Evolutionary conservation across 2,329 filamentous ascomycete genomes (phyloP).

Genomic region (Sclerotiophoma versabilis): DNA sequence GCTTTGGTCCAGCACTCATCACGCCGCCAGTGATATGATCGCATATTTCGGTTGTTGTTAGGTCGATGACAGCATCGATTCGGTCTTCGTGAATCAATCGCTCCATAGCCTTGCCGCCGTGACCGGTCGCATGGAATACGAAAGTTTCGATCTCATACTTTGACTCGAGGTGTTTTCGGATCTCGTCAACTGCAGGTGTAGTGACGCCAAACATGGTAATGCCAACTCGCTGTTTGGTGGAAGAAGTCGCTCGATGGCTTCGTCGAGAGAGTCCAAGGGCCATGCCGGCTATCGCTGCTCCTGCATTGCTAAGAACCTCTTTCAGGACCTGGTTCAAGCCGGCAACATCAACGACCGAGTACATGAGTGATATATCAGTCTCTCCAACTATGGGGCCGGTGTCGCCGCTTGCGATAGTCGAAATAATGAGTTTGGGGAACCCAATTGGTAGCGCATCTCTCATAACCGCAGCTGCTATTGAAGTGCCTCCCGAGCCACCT

Average conservation of each 20-base stretch:
- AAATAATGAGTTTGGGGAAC: slow-evolving; percentile 74
- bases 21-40: slow-evolving; percentile 70
- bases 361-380: slow-evolving; percentile 73
- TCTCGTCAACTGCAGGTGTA: slow-evolving; percentile 67
- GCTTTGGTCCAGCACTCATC: slow-evolving; percentile 64
- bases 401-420: slow-evolving; percentile 73
- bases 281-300: slow-evolving; percentile 67
- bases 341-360: slow-evolving; percentile 74
- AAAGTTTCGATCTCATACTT: slow-evolving; percentile 61
- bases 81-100: slow-evolving; percentile 63
- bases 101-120: slow-evolving; percentile 74
- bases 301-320: slow-evolving; percentile 68
- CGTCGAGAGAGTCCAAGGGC: slow-evolving; percentile 53
- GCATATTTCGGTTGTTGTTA: slow-evolving; percentile 73
- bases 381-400: slow-evolving; percentile 70
- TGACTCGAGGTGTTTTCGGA: slow-evolving; percentile 57
- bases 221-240: slow-evolving; percentile 55
- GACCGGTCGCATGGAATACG: slow-evolving; percentile 74
- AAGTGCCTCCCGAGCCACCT: slow-evolving; percentile 70
- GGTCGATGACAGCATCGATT: slow-evolving; percentile 71
- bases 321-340: slow-evolving; percentile 68
- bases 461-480: slow-evolving; percentile 68
- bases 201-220: slow-evolving; percentile 81
- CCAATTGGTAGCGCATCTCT: slow-evolving; percentile 66
- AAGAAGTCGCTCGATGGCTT: not conserved